Evolutionary conservation across 163 green algal genomes (phyloP), one percentile per base, ranked within the genome.

Genomic region (Scenedesmus sp.): DNA sequence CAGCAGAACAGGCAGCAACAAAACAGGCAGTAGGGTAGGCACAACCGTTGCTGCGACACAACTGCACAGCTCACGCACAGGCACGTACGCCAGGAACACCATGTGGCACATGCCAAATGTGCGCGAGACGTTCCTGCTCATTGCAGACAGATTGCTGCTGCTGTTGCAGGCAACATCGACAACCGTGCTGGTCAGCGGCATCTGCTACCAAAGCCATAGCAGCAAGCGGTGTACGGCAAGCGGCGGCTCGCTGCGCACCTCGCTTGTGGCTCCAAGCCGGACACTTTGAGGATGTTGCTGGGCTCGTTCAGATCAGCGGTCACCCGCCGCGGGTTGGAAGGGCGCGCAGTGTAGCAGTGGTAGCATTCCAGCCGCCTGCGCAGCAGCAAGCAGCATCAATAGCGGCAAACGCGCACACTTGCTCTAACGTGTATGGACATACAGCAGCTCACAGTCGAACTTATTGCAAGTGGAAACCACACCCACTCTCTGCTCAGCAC

Each of bases 281-380:
- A 94, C 20, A 96, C 93, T 74, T 96, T 96, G 74, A 97, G 92
- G 56, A 97, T 94, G 91, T 81, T 82, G 1, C 94, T 96, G 52
- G 95, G 95, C 46, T 82, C 92, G 16, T 95, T 92, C 0, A 88
- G 59, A 34, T 95, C 94, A 0, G 62, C 34, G 0, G 46, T 82
- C 9, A 96, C 93, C 4, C 92, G 90, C 54, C 93, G 91, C 2
- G 92, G 88, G n/a, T 93, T 89, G 57, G 84, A 88, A 15, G 90
- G 92, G 5, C 94, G 90, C 13, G 87, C 83, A 13, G 90, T 91
- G 70, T 79, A 94, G 93, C 95, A 97, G 88, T 97, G 95, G 88
- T 97, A 96, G 92, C 95, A 97, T 84, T 96, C 95, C 3, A 92
- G 20, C 18, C 95, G 95, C 87, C 95, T 97, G 92, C 73, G 56